Evolutionary conservation across 257 asterid genomes (phyloP).

Genomic region (Forsythia suspensa): DNA sequence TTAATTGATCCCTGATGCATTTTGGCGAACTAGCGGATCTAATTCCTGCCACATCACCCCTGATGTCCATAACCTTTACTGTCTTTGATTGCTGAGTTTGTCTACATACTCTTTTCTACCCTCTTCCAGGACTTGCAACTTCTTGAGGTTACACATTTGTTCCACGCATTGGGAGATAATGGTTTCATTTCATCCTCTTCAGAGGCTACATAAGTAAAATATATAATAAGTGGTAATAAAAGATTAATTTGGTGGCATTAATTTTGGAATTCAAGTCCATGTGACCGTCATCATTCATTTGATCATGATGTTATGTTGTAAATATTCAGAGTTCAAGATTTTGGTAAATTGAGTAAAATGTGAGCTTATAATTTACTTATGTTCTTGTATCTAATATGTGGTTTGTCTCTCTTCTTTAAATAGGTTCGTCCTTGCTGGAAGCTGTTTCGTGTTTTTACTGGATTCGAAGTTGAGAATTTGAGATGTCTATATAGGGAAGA

Average conservation of each 20-base stretch:
- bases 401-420: background rate
- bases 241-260: background rate
- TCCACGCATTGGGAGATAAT: background rate
- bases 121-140: background rate
- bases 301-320: background rate
- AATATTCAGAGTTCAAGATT: background rate
- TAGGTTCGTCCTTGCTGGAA: constrained; percentile 6
- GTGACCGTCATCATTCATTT: background rate
- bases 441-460: background rate
- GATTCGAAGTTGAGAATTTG: background rate
- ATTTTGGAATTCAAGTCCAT: background rate
- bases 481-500: background rate
- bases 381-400: background rate
- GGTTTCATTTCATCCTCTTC: background rate
- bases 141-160: too few species aligned
- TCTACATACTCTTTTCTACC: background rate
- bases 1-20: too few species aligned
- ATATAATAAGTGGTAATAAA: background rate
- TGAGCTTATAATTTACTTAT: background rate
- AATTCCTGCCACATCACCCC: too few species aligned
- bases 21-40: too few species aligned
- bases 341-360: background rate
- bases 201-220: background rate
- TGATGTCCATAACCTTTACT: too few species aligned
- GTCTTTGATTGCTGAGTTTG: background rate